These are phyloP conservation scores for Torulaspora microellipsoides DNA, from an alignment of 805 yeast species.

Conservation along the genomic window DNA sequence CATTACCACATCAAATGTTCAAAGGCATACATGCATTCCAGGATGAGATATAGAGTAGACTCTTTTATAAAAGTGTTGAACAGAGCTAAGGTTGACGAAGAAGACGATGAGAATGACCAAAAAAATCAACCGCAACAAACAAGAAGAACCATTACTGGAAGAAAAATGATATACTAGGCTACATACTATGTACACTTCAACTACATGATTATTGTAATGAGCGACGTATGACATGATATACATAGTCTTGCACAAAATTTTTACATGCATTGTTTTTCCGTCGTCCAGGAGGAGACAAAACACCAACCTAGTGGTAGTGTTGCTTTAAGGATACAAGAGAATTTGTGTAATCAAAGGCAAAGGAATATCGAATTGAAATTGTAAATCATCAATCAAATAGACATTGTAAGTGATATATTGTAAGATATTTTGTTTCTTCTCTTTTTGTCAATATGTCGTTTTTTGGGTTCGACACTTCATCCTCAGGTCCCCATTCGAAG, in stretches of 20 bases:
- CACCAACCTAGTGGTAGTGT: no score
- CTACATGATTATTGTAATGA: no score
- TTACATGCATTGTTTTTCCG: no score
- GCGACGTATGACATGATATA: no score
- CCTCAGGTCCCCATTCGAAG: constrained; percentile 10
- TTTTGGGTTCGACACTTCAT: constrained; percentile 33
- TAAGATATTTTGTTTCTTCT: no score
- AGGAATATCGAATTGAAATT: no score
- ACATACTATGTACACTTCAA: no score
- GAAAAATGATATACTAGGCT: constrained; percentile 32
- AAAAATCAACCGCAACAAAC: constrained; percentile 13
- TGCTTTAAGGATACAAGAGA: no score
- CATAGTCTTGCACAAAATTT: no score
- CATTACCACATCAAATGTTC: constrained; percentile 98
- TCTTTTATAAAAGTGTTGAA: constrained; percentile 93
- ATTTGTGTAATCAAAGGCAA: no score
- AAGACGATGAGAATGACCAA: constrained; percentile 48
- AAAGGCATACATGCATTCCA: constrained; percentile 95
- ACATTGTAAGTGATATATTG: background rate
- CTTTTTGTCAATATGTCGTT: constrained; percentile 27
- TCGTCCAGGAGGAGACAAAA: no score
- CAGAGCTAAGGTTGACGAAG: constrained; percentile 92
- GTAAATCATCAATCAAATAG: background rate
- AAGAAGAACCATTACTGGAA: constrained; percentile 35
- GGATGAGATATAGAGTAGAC: constrained; percentile 95